A percentile compares a stretch with the other conserved stretches of the same genome.
phyloP scores from a whole-genome alignment of 2,329 filamentous ascomycete genomes.

The Penicillium sp. region DNA sequence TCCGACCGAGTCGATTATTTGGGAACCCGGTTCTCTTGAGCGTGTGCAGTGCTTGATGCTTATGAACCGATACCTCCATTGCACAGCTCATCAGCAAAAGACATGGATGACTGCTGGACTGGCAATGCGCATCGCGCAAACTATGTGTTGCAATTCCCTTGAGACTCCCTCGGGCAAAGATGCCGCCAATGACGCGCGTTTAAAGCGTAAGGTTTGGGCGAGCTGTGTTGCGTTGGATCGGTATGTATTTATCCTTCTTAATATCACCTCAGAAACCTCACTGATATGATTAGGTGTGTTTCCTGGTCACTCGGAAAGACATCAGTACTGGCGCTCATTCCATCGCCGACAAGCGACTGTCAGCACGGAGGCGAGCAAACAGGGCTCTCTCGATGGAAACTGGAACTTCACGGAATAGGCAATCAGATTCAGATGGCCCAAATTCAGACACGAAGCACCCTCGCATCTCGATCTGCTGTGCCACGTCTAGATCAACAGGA shows the following conservation, averaged over 20 bases:
- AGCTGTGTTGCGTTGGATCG: constrained; percentile 24
- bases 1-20: constrained; percentile 17
- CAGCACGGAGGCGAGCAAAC: not conserved
- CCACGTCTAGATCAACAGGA: constrained; percentile 20
- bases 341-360: constrained; percentile 4
- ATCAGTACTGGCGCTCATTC: constrained; percentile 13
- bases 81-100: constrained; percentile 23
- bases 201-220: constrained; percentile 21
- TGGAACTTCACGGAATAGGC: constrained; percentile 24
- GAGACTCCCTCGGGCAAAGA: constrained; percentile 5
- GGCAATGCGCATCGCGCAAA: constrained; percentile 24
- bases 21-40: constrained; percentile 21
- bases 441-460: constrained; percentile 17
- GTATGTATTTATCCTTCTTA: constrained; percentile 5
- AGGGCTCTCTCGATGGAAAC: not conserved
- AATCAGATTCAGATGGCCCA: constrained; percentile 26
- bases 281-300: constrained; percentile 15
- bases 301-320: constrained; percentile 26
- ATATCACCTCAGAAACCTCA: too few species aligned
- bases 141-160: constrained; percentile 14
- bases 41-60: constrained; percentile 24
- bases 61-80: constrained; percentile 27
- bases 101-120: constrained; percentile 27
- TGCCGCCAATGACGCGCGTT: not conserved
- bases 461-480: constrained; percentile 13